Percentiles rank a stretch among this genome's conserved stretches.
Evolutionary conservation across 345 rosid species (phyloP).

Genomic region (Brassica juncea): DNA sequence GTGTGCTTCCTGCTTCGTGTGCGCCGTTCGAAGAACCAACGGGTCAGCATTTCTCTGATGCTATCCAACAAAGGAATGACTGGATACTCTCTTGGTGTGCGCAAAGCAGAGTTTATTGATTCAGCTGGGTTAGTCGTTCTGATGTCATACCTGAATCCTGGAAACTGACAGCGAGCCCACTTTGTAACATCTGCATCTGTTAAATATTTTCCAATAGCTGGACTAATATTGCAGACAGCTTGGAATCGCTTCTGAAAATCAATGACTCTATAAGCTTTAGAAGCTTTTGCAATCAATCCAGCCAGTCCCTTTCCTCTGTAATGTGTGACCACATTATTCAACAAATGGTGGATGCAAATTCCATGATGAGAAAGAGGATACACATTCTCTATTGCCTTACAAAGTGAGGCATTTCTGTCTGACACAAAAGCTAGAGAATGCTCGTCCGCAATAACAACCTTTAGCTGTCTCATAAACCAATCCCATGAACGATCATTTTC

Average conservation of each 20-base stretch:
- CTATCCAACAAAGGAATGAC: neutral
- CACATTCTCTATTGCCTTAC: neutral
- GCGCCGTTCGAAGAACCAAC: neutral
- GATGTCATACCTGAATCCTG: no score
- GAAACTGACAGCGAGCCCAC: neutral
- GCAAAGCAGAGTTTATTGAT: neutral
- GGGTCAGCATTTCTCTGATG: neutral
- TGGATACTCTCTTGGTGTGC: neutral
- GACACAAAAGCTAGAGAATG: neutral
- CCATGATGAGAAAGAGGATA: neutral
- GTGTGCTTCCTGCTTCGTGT: neutral
- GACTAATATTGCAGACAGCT: neutral
- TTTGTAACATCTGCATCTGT: neutral
- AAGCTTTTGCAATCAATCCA: neutral
- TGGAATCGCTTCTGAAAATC: neutral
- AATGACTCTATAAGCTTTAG: neutral
- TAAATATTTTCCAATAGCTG: neutral
- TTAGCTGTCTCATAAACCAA: neutral
- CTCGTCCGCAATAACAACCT: neutral
- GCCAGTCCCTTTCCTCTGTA: neutral
- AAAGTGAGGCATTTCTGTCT: neutral
- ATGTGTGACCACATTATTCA: neutral
- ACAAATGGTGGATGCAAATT: neutral
- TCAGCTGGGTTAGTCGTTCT: no score
- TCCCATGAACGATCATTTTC: neutral